Evolutionary conservation across 2,329 filamentous ascomycete genomes (phyloP).

Genomic region (Chaetomium strumarium): DNA sequence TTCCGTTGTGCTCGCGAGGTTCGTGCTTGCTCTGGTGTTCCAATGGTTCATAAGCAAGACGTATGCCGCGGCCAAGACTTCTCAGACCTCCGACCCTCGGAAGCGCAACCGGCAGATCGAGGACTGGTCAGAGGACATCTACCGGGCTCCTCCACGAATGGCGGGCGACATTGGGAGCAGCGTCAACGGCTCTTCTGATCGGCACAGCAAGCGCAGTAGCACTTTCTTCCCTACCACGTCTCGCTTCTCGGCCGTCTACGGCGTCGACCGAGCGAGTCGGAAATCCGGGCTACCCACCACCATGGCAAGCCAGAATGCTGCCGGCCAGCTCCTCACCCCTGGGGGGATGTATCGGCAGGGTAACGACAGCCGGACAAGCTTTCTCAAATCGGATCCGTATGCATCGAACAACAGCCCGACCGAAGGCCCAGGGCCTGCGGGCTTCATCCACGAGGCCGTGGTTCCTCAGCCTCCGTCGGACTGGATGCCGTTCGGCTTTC

Average conservation of each 20-base stretch:
- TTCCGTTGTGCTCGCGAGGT: conserved; percentile 79
- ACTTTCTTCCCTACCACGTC: conserved; percentile 88
- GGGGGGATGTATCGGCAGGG: conserved; percentile 64
- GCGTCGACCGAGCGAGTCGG: conserved; percentile 55
- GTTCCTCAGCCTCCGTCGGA: conserved; percentile 94
- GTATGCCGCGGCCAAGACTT: conserved; percentile 81
- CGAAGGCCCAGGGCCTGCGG: conserved; percentile 74
- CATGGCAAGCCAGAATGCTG: conserved; percentile 85
- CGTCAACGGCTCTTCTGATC: conserved; percentile 56
- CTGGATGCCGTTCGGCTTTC: conserved; percentile 96
- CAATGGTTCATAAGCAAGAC: conserved; percentile 92
- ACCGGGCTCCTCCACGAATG: conserved; percentile 78
- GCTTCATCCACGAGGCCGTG: conserved; percentile 94
- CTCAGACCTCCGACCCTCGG: conserved; percentile 72
- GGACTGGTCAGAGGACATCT: conserved; percentile 97
- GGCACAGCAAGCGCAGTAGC: conserved; percentile 73
- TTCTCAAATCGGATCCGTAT: conserved; percentile 56
- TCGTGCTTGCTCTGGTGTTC: conserved; percentile 82
- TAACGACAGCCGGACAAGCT: conserved; percentile 59
- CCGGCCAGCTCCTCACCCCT: conserved; percentile 64
- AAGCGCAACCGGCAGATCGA: conserved; percentile 91
- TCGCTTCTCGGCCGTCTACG: conserved; percentile 87
- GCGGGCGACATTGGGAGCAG: conserved; percentile 67
- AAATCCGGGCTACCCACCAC: conserved; percentile 66
- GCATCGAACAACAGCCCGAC: conserved; percentile 46